Evolutionary conservation across 2,329 filamentous ascomycete species (phyloP).

Genomic region (Colletotrichum salicis): DNA sequence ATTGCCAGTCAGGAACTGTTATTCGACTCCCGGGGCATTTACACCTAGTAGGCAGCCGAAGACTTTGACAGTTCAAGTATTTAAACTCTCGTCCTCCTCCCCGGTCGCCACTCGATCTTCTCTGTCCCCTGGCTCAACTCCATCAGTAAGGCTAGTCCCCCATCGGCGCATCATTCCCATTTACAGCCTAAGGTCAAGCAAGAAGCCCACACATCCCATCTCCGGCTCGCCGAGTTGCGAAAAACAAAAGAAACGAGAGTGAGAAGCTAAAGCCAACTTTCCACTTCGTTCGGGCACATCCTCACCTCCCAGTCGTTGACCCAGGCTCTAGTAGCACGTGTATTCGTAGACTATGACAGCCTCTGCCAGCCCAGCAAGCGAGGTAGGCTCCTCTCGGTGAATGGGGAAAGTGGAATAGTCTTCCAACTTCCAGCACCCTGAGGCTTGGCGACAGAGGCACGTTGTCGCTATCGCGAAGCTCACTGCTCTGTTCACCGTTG

Average conservation of each 20-base stretch:
- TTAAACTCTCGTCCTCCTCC: too few relatives aligned
- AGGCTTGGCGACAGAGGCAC: slow-evolving; percentile 4
- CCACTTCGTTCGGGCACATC: neutral
- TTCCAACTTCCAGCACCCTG: neutral
- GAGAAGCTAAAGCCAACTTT: neutral
- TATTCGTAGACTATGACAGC: neutral
- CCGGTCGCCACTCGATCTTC: neutral
- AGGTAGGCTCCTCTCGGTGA: neutral
- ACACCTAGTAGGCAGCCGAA: neutral
- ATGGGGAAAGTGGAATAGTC: neutral
- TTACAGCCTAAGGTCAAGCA: neutral
- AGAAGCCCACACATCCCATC: neutral
- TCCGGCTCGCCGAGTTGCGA: neutral
- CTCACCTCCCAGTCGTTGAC: neutral
- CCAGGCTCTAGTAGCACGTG: neutral
- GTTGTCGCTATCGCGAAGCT: slow-evolving; percentile 2
- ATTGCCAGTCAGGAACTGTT: too few relatives aligned
- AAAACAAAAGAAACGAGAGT: neutral
- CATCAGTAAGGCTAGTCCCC: neutral
- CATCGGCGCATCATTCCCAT: slow-evolving; percentile 4
- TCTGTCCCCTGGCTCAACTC: neutral
- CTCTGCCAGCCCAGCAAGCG: neutral
- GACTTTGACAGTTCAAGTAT: neutral
- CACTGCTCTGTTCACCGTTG: neutral
- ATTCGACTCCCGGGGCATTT: neutral